Percentiles rank a stretch among this genome's conserved stretches.
phyloP scores from a whole-genome alignment of 2,329 filamentous ascomycete species.

The Fonsecaea multimorphosa region DNA sequence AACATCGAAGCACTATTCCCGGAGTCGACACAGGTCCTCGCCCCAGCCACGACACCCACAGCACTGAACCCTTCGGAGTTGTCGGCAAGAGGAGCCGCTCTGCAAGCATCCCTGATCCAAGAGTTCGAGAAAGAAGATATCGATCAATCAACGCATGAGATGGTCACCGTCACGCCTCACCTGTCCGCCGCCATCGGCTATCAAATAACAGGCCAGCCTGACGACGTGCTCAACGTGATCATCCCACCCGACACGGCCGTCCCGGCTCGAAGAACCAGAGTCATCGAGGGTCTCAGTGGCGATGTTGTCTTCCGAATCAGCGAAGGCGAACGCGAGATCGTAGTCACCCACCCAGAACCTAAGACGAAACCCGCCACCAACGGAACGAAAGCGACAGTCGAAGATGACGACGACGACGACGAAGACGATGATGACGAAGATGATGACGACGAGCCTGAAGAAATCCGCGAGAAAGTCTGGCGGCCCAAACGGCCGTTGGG shows the following conservation, averaged over 20 bases:
- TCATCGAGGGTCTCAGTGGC: slow-evolving; percentile 78
- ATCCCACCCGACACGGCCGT: slow-evolving; percentile 86
- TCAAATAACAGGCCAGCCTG: slow-evolving; percentile 33
- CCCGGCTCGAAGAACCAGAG: slow-evolving; percentile 82
- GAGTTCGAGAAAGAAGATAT: slow-evolving; percentile 95
- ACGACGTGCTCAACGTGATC: slow-evolving; percentile 74
- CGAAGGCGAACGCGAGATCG: slow-evolving; percentile 89
- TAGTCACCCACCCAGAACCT: slow-evolving; percentile 84
- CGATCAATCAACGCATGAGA: slow-evolving; percentile 92
- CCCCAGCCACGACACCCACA: slow-evolving; percentile 76
- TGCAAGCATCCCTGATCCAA: slow-evolving; percentile 91
- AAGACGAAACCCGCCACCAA: slow-evolving; percentile 69
- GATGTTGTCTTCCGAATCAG: slow-evolving; percentile 87
- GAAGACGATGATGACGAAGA: slow-evolving; percentile 68
- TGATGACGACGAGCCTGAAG: slow-evolving; percentile 80
- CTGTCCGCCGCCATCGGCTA: slow-evolving; percentile 88
- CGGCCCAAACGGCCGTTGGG: slow-evolving; percentile 83
- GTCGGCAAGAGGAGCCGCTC: slow-evolving; percentile 84
- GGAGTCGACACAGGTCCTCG: slow-evolving; percentile 75
- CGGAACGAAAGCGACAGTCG: slow-evolving; percentile 58
- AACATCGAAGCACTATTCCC: slow-evolving; percentile 83
- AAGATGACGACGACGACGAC: slow-evolving; percentile 65
- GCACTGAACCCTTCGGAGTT: slow-evolving; percentile 96
- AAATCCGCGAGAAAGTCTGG: slow-evolving; percentile 88
- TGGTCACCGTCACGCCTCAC: slow-evolving; percentile 92